phyloP scores from a whole-genome alignment of 176 grass and related monocot species.

The Rhynchospora breviuscula region DNA sequence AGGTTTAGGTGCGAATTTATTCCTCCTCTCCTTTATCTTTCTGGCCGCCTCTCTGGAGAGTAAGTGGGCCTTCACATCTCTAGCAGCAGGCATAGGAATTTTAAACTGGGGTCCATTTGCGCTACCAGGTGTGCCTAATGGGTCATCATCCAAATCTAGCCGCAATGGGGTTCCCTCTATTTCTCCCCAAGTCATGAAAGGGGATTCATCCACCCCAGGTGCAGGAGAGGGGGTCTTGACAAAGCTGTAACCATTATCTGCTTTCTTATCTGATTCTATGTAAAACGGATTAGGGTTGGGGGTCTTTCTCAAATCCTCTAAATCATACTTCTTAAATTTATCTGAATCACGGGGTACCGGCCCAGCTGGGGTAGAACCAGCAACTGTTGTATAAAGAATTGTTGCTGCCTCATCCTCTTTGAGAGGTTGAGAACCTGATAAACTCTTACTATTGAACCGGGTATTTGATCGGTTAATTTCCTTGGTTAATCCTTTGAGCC shows the following conservation, averaged over 20 bases:
- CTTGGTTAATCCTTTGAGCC: constrained; percentile 69
- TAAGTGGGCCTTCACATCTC: constrained; percentile 79
- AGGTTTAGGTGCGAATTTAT: constrained; percentile 56
- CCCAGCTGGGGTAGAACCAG: constrained; percentile 58
- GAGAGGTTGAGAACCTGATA: constrained; percentile 35
- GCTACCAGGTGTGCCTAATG: constrained; percentile 29
- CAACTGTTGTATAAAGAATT: constrained; percentile 63
- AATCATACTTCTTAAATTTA: constrained; percentile 74
- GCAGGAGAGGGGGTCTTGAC: constrained; percentile 83
- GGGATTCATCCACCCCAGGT: constrained; percentile 82
- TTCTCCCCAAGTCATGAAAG: constrained; percentile 98
- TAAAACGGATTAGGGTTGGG: constrained; percentile 62
- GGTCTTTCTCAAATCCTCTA: constrained; percentile 88
- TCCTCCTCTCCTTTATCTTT: constrained; percentile 68
- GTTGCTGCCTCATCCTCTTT: constrained; percentile 55
- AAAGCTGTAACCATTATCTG: constrained; percentile 71
- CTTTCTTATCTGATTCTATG: constrained; percentile 60
- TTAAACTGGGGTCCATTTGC: constrained; percentile 54
- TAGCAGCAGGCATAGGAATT: constrained; percentile 60
- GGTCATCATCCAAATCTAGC: constrained; percentile 58
- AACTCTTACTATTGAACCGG: constrained; percentile 48
- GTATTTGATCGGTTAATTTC: constrained; percentile 74
- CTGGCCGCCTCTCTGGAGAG: constrained; percentile 81
- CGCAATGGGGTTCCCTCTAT: constrained; percentile 84
- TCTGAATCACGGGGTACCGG: constrained; percentile 54